Percentiles rank a stretch among this genome's conserved stretches.
These are phyloP conservation scores for Xylaria polymorpha DNA, from an alignment of 2,329 filamentous ascomycete genomes.

Conservation along the genomic window DNA sequence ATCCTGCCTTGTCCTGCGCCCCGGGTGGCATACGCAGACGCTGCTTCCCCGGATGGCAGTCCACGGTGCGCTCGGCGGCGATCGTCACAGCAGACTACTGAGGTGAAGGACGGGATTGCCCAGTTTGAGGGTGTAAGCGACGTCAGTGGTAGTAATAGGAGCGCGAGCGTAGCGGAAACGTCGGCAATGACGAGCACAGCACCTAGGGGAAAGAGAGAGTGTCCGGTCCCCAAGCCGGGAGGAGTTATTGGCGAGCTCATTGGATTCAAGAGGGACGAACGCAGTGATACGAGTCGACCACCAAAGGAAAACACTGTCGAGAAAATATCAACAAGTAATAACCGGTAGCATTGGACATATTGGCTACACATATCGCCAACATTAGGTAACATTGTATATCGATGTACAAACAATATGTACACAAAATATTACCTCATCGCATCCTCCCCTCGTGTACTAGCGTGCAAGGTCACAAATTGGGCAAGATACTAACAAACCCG, in stretches of 20 bases:
- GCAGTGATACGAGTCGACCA: not conserved
- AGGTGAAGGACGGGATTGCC: conserved; percentile 60
- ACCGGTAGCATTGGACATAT: conserved; percentile 23
- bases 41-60: conserved; percentile 52
- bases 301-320: not conserved
- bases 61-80: conserved; percentile 46
- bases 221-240: conserved; percentile 93
- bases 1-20: conserved; percentile 90
- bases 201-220: conserved; percentile 73
- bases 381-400: conserved; percentile 8
- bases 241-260: conserved; percentile 81
- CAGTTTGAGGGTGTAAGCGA: conserved; percentile 54
- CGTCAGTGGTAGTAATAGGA: conserved; percentile 29
- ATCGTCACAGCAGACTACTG: conserved; percentile 47
- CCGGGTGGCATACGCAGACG: conserved; percentile 79
- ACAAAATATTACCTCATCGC: not conserved
- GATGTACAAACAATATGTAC: conserved; percentile 12
- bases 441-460: not conserved
- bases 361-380: not conserved
- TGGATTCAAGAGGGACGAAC: conserved; percentile 68
- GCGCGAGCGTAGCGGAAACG: not conserved
- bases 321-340: conserved; percentile 15
- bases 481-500: not conserved
- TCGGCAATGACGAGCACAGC: conserved; percentile 27
- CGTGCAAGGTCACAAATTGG: not conserved